A percentile compares a stretch with the other conserved stretches of the same genome.
These are phyloP conservation scores for Eudorina sp. DNA, from an alignment of 139 green algal species.

Conservation along the genomic window DNA sequence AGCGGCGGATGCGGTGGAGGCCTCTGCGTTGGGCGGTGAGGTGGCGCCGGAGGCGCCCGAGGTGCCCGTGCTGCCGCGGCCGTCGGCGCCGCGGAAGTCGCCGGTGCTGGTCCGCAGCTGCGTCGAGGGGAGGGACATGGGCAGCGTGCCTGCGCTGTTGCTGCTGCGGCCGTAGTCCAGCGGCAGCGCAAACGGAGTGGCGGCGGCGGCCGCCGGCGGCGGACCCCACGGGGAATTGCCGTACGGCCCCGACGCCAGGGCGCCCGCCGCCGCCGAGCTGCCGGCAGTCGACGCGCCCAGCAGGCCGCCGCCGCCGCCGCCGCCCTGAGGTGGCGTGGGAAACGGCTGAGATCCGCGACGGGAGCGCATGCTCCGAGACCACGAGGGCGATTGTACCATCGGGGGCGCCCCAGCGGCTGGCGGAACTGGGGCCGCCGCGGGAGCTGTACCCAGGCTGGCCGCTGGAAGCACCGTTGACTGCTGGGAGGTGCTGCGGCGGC, in stretches of 20 bases:
- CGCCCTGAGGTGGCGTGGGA: no score
- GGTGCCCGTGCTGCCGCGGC: background rate
- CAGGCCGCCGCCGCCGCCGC: background rate
- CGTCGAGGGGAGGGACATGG: background rate
- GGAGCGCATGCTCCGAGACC: no score
- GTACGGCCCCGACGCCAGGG: background rate
- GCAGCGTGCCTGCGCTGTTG: conserved; percentile 12
- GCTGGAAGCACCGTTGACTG: background rate
- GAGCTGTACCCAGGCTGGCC: no score
- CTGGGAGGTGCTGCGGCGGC: background rate
- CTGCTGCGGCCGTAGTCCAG: conserved; percentile 1
- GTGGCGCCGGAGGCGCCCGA: background rate
- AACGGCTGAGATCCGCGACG: no score
- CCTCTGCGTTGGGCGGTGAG: background rate
- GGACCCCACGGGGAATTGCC: background rate
- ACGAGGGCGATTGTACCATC: no score
- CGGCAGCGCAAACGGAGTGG: background rate
- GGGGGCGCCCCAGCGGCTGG: no score
- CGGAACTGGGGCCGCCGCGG: no score
- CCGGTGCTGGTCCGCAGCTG: background rate
- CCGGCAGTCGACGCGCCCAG: background rate
- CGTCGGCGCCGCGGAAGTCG: background rate
- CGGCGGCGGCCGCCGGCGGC: background rate
- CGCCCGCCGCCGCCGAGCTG: background rate
- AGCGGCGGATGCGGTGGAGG: background rate